Percentiles rank a stretch among this genome's conserved stretches.
Conservation (phyloP, 2,329 filamentous ascomycete species). For the Xylaria sp. region DNA sequence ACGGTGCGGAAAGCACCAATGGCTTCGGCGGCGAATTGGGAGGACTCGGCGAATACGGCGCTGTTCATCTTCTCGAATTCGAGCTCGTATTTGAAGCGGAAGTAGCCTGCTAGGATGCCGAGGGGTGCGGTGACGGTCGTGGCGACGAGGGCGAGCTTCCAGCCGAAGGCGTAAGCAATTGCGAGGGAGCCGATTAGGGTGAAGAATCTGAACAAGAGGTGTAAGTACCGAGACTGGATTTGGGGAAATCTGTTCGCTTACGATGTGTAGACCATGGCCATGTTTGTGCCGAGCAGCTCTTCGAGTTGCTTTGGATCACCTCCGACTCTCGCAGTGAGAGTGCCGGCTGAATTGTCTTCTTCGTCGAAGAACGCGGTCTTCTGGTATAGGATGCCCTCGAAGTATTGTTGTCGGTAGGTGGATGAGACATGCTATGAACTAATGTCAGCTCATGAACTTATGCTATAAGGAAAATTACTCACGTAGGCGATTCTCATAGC, state of each 20-base stretch:
- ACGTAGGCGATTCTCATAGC: slow-evolving; percentile 43
- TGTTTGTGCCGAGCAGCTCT: slow-evolving; percentile 58
- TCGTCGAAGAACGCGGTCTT: slow-evolving; percentile 56
- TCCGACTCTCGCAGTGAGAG: slow-evolving; percentile 52
- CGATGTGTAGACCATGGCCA: slow-evolving; percentile 58
- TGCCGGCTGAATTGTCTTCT: slow-evolving; percentile 54
- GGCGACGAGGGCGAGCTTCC: slow-evolving; percentile 68
- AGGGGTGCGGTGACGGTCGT: slow-evolving; percentile 55
- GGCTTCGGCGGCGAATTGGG: slow-evolving; percentile 68
- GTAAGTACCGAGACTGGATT: slow-evolving; percentile 1
- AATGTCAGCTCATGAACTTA: slow-evolving; percentile 7
- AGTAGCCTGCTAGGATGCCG: slow-evolving; percentile 43
- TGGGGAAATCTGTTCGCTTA: slow-evolving; percentile 10
- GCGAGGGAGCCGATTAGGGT: slow-evolving; percentile 59
- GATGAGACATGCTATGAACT: slow-evolving; percentile 41
- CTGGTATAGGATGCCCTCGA: slow-evolving; percentile 54
- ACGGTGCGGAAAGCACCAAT: slow-evolving; percentile 72
- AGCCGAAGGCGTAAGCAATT: slow-evolving; percentile 67
- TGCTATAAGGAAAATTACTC: slow-evolving; percentile 8
- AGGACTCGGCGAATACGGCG: slow-evolving; percentile 63
- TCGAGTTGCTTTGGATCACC: slow-evolving; percentile 56
- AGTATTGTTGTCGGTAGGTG: slow-evolving; percentile 55
- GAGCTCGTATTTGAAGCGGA: slow-evolving; percentile 53
- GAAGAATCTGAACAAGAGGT: slow-evolving; percentile 40
- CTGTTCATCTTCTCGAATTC: slow-evolving; percentile 65